Base-by-base conservation (phyloP, 2,329 filamentous ascomycete genomes). In the Aspergillus persii region DNA sequence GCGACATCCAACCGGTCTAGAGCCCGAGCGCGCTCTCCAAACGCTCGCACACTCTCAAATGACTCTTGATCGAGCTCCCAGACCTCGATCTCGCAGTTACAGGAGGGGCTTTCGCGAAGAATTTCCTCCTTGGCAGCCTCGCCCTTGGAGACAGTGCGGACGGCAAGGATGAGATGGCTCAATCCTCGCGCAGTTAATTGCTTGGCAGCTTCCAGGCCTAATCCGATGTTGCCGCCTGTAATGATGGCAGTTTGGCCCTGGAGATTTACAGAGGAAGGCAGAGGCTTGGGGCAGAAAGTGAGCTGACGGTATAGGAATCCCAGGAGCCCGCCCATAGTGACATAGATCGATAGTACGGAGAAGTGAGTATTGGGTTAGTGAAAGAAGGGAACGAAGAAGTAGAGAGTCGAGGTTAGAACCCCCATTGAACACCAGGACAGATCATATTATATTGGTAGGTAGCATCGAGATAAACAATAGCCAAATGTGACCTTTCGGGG, bases 201-300 rank as follows among this genome's bases (percentile, higher is more conserved):
- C 1, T 68, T 68, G 8, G 74, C 71, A 44, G 75, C 74, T 67
- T 79, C 76, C 36, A 74, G 65, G 3, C 77, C 77, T 3, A 77
- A 68, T 3, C 77, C 77, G 8, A 68, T 68, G 54, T 79, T 79
- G 26, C 68, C 57, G 33, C 77, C 77, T 1, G 77, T 79, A 15
- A 78, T 65, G 41, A 79, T 74, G 54, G 76, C 63, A 4, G 49
- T 56, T 47, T 59, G 39, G 39, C 49, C 53, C n/a, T 18, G 3
- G 41, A 55, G 46, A 8, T 31, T 54, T n/a, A 56, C 12, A 2
- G 30, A n/a, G 9, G 15, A 15, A 12, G 53, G 31, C 15, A 56
- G 5, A 2, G 41, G 39, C 29, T 47, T 41, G 12, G 53, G 53
- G 15, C 27, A 15, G 15, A 41, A 23, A 33, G 23, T 23, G 3